These are phyloP conservation scores for Beauveria australis DNA, from an alignment of 2,329 filamentous ascomycete species.

Conservation along the genomic window DNA sequence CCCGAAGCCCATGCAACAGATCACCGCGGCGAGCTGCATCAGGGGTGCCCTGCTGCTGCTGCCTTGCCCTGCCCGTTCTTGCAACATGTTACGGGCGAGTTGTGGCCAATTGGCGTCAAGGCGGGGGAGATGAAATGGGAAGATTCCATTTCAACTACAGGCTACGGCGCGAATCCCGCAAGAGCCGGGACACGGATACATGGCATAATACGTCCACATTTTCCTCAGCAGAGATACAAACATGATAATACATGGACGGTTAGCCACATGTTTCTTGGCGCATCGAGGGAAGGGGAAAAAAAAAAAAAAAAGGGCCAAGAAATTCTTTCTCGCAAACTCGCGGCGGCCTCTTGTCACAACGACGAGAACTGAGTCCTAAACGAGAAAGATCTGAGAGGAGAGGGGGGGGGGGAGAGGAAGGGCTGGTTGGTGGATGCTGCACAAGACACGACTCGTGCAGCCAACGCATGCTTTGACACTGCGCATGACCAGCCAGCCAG, in stretches of 20 bases:
- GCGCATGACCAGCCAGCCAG: neutral
- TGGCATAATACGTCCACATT: neutral
- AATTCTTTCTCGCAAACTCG: too few relatives aligned
- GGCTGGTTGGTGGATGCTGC: neutral
- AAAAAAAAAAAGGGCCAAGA: neutral
- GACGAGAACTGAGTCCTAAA: neutral
- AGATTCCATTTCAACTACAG: neutral
- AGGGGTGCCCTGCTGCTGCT: slow-evolving; percentile 1
- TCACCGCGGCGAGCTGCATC: neutral
- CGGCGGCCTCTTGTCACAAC: too few relatives aligned
- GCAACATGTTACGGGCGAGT: neutral
- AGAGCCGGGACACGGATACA: neutral
- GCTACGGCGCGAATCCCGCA: neutral
- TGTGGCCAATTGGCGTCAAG: slow-evolving; percentile 1
- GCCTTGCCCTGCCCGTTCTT: too few relatives aligned
- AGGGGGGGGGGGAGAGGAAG: too few relatives aligned
- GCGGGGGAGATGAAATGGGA: neutral
- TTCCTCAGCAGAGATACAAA: neutral
- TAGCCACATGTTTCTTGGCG: neutral
- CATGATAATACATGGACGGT: neutral
- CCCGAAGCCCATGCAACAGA: slow-evolving; percentile 8
- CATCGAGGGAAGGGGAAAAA: neutral
- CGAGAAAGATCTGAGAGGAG: neutral
- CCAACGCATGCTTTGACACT: neutral
- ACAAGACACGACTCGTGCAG: neutral